A percentile compares a stretch with the other conserved stretches of the same genome.
phyloP scores from a whole-genome alignment of 2,329 filamentous ascomycete genomes.

The Nemania diffusa region DNA sequence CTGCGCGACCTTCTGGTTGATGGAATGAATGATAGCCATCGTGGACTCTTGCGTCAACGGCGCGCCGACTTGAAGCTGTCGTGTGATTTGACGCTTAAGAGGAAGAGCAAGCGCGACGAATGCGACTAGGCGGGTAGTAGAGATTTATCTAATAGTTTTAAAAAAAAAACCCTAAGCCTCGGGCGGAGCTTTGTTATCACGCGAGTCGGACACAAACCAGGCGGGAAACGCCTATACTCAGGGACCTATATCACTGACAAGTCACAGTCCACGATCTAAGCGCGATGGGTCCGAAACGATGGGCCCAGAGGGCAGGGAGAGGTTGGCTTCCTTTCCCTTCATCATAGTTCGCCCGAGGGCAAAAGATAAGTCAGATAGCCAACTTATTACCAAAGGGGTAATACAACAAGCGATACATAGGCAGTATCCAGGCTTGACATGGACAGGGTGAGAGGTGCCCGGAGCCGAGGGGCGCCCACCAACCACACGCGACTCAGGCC shows the following conservation, averaged over 20 bases:
- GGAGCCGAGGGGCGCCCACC: slow-evolving; percentile 11
- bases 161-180: slow-evolving; percentile 7
- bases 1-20: slow-evolving; percentile 56
- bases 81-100: slow-evolving; percentile 22
- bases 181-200: slow-evolving; percentile 27
- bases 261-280: slow-evolving; percentile 9
- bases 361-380: slow-evolving; percentile 17
- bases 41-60: slow-evolving; percentile 15
- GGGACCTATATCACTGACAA: slow-evolving; percentile 8
- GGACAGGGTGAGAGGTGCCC: too few species aligned
- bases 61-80: slow-evolving; percentile 22
- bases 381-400: slow-evolving; percentile 8
- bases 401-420: slow-evolving; percentile 6
- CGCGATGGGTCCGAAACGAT: slow-evolving; percentile 10
- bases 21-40: slow-evolving; percentile 25
- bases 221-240: slow-evolving; percentile 6
- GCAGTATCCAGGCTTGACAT: slow-evolving; percentile 10
- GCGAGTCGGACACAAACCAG: slow-evolving; percentile 15
- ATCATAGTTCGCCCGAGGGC: neutral
- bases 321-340: neutral
- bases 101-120: slow-evolving; percentile 6
- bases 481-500: slow-evolving; percentile 14
- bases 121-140: neutral
- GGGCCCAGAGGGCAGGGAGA: slow-evolving; percentile 6
- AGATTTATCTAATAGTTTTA: slow-evolving; percentile 1